phyloP scores from a whole-genome alignment of 1,284 basidiomycete genomes.

The Abortiporus biennis region DNA sequence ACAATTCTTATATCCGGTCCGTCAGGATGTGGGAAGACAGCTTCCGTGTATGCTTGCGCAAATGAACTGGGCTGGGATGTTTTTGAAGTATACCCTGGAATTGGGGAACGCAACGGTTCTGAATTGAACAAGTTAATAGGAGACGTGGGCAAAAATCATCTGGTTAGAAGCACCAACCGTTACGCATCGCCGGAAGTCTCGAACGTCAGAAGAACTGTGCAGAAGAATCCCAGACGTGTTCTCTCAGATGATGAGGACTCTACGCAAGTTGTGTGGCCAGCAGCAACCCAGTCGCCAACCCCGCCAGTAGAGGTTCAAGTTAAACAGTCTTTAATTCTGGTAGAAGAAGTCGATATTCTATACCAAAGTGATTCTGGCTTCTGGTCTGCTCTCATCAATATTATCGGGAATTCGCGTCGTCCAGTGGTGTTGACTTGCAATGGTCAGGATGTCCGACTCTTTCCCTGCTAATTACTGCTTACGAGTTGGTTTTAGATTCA shows the following conservation, averaged over 20 bases:
- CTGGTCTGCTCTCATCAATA: constrained; percentile 79
- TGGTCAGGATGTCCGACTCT: constrained; percentile 45
- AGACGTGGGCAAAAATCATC: constrained; percentile 90
- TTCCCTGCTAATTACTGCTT: constrained; percentile 12
- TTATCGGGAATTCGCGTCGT: constrained; percentile 78
- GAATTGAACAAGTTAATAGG: constrained; percentile 83
- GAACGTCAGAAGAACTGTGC: constrained; percentile 3
- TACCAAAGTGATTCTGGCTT: constrained; percentile 90
- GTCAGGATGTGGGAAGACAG: constrained; percentile 86
- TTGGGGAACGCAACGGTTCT: constrained; percentile 78
- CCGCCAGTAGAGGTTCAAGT: not conserved
- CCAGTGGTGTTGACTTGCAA: constrained; percentile 93
- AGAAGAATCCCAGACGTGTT: constrained; percentile 1
- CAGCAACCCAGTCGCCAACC: not conserved
- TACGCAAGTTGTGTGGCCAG: not conserved
- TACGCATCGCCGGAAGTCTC: too few relatives aligned
- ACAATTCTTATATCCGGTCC: constrained; percentile 84
- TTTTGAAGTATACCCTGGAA: constrained; percentile 97
- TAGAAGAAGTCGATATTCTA: constrained; percentile 97
- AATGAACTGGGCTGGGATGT: constrained; percentile 93
- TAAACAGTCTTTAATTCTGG: constrained; percentile 83
- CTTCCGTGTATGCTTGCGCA: constrained; percentile 89
- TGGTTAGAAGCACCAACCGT: constrained; percentile 44
- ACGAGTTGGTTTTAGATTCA: constrained; percentile 44
- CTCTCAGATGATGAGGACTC: constrained; percentile 1